Evolutionary conservation across 2,329 filamentous ascomycete genomes (phyloP), one percentile per base, ranked within the genome.

Genomic region (Fusarium buharicum): DNA sequence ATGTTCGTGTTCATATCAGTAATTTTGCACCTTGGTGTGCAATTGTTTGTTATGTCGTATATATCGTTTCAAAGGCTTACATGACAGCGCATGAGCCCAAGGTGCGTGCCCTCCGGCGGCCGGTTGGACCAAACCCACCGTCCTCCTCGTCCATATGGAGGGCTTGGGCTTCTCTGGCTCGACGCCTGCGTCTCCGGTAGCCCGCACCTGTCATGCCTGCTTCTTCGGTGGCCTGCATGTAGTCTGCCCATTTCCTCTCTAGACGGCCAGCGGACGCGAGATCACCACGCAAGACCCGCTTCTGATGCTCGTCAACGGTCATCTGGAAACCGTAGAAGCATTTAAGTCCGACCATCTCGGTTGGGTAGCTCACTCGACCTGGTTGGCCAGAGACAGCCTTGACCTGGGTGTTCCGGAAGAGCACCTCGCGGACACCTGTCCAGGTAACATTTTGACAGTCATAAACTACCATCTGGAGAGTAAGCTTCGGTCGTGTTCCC

Each of bases 251-350:
- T 74, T 94, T 96, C 63, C 88, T 84, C 79, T 97, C 93, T 17
- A 98, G 81, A n/a, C 91, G 82, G 33, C 82, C 83, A 1, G 95
- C 95, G 1, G 90, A 84, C 0, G 82, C 80, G 55, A 92, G 84
- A 60, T 97, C 91, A 7, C 92, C 92, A 5, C 86, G 82, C 47
- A 96, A 75, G 1, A 97, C 91, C 4, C 93, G 86, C 78, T 93
- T 94, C 49, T 88, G 93, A 76, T 98, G 94, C 74, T 97, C 93
- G 66, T 97, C 90, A 5, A 97, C 93, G 0, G 93, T 97, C 78
- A 92, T 91, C 77, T 98, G 94, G 86, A 92, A 97, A 37, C 90
- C 92, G 74, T 96, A 96, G 79, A 94, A 98, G 76, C 93, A 96
- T 76, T 97, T 97, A 38, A 98, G 83, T 6, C 87, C 82, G 57